Conservation (phyloP, 2,329 filamentous ascomycete genomes). For the Xylariaceae sp. region DNA sequence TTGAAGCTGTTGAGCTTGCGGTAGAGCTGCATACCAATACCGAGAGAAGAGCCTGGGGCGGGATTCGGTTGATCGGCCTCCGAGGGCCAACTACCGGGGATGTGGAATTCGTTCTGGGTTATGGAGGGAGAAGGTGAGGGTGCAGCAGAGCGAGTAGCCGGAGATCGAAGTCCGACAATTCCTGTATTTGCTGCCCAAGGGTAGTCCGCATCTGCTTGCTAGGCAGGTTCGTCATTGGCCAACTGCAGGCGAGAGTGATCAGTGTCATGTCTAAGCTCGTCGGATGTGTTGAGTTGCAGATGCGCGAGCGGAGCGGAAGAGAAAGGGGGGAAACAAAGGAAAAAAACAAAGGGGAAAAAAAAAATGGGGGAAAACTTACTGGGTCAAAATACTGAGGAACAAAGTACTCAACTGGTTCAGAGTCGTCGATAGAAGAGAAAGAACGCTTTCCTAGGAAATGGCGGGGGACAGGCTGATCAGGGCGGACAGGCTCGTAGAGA, state of each 20-base stretch:
- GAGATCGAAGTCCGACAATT: not conserved
- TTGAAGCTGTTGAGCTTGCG: not conserved
- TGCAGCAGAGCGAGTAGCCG: not conserved
- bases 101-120: conserved; percentile 3
- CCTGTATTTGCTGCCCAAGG: conserved; percentile 10
- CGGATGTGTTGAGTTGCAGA: too few species aligned
- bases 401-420: conserved; percentile 5
- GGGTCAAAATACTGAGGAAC: not conserved
- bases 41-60: not conserved
- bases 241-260: conserved; percentile 12
- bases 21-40: not conserved
- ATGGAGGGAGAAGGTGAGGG: not conserved
- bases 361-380: too few species aligned
- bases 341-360: too few species aligned
- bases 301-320: not conserved
- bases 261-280: conserved; percentile 1
- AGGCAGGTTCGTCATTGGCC: conserved; percentile 26
- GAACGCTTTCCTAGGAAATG: conserved; percentile 5
- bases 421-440: not conserved
- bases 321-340: not conserved
- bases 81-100: conserved; percentile 27
- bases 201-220: conserved; percentile 23
- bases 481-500: not conserved
- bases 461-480: not conserved
- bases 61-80: conserved; percentile 16